Base-by-base conservation (phyloP, 2,329 filamentous ascomycete genomes). In the Xenosphaeropsis pyriputrescens region DNA sequence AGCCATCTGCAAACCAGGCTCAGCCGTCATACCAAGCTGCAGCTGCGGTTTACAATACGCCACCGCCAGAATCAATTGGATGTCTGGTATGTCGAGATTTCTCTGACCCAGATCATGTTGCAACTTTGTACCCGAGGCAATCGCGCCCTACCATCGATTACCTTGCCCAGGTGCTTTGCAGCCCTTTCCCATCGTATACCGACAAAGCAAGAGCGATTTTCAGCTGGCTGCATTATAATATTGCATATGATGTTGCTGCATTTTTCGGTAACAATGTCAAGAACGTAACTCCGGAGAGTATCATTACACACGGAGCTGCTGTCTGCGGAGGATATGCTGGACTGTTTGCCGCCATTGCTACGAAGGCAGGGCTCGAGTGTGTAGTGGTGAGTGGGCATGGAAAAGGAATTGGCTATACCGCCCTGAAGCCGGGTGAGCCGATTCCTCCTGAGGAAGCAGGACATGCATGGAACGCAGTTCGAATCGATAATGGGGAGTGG, bases 151-250 rank as follows among this genome's bases (percentile, higher is more conserved):
- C 65, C 14, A 48, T 44, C 5, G 59, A 75, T 33, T 83, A 83
- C 62, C 68, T 98, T 17, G 86, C 88, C 0, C 70, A 73, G 37
- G 73, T 82, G 37, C 70, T 96, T 15, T 93, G 85, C 40, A 65
- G 69, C 4, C 80, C 82, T 0, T 95, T 96, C 52, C 60, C 75
- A 1, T 94, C 85, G 1, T 62, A 65, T 1, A 94, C 89, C 0
- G 89, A 96, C 57, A 95, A 95, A 61, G 89, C 91, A 2, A 72
- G 91, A 18, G 85, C 77, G 2, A 84, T 98, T 42, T 96, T 96
- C 55, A 85, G 83, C 1, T 98, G 91, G 91, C 75, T 88, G 31
- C 89, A 96, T 58, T 79, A 96, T 58, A 96, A 96, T 50, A 78
- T 98, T 41, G 69, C 68, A 34, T 98, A 96, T 55, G 85, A 96